A percentile compares a stretch with the other conserved stretches of the same genome.
Conservation (phyloP, 768 basidiomycete species). For the Erythrobasidium yunnanense region DNA sequence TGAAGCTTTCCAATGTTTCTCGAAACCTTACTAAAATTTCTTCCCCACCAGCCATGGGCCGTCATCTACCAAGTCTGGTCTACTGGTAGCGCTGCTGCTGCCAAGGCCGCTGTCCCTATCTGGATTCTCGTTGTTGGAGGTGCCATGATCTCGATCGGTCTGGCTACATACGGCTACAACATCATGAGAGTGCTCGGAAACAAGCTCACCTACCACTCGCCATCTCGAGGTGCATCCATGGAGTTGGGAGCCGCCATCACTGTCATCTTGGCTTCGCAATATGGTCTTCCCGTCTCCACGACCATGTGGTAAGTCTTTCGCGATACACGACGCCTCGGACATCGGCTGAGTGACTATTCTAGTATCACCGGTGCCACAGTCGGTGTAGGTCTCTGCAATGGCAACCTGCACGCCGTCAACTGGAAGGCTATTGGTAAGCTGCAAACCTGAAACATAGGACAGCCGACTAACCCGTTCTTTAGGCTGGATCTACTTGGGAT, state of each 20-base stretch:
- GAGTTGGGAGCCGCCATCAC: slow-evolving; percentile 46
- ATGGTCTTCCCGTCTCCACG: slow-evolving; percentile 41
- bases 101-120: slow-evolving; percentile 40
- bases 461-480: not conserved
- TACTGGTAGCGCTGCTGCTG: slow-evolving; percentile 35
- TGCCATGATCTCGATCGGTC: slow-evolving; percentile 37
- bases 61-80: slow-evolving; percentile 44
- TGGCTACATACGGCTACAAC: slow-evolving; percentile 38
- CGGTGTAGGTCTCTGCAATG: slow-evolving; percentile 42
- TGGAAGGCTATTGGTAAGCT: slow-evolving; percentile 42
- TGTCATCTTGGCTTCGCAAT: slow-evolving; percentile 45
- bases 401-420: slow-evolving; percentile 41
- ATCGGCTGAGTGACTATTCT: too few species aligned
- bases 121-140: slow-evolving; percentile 45
- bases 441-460: slow-evolving; percentile 29
- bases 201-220: slow-evolving; percentile 45
- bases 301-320: too few species aligned
- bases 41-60: too few species aligned
- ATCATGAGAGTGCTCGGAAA: slow-evolving; percentile 37
- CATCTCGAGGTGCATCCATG: slow-evolving; percentile 46
- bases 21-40: too few species aligned
- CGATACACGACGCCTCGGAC: too few species aligned
- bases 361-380: slow-evolving; percentile 42
- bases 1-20: too few species aligned
- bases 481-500: slow-evolving; percentile 25